Percentiles rank a stretch among this genome's conserved stretches.
Conservation (phyloP, 1,284 basidiomycete species). For the Moniliophthora roreri region DNA sequence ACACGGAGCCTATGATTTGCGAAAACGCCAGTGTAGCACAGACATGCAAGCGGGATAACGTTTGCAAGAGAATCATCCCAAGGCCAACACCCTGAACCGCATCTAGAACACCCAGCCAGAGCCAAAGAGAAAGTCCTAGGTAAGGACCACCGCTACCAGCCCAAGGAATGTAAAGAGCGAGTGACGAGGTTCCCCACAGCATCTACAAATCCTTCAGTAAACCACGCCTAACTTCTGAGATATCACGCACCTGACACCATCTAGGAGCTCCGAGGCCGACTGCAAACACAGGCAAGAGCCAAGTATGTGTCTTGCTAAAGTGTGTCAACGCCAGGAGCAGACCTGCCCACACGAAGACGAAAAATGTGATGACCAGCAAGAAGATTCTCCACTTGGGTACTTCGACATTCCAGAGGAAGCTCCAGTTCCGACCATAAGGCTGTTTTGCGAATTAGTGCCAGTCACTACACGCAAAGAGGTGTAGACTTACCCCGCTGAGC, state of each 20-base stretch:
- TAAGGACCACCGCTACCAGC: constrained; percentile 83
- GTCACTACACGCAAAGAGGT: background rate
- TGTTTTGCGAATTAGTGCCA: constrained; percentile 28
- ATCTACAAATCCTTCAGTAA: constrained; percentile 43
- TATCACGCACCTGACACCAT: constrained; percentile 78
- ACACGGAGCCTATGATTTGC: constrained; percentile 79
- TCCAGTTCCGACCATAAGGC: constrained; percentile 92
- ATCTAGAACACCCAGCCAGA: constrained; percentile 92
- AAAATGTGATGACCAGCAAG: constrained; percentile 80
- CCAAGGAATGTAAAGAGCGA: constrained; percentile 90
- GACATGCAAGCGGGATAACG: constrained; percentile 87
- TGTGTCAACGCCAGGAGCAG: constrained; percentile 77
- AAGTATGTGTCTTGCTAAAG: constrained; percentile 90
- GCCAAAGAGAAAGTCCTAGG: constrained; percentile 84
- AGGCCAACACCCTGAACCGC: constrained; percentile 91
- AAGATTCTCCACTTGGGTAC: constrained; percentile 84
- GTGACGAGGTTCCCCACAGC: constrained; percentile 86
- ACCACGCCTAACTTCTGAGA: background rate
- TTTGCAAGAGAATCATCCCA: constrained; percentile 92
- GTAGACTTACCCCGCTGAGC: constrained; percentile 76
- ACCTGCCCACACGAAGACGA: constrained; percentile 81
- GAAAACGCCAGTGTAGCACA: constrained; percentile 89
- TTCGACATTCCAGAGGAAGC: constrained; percentile 85
- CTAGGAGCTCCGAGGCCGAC: constrained; percentile 89
- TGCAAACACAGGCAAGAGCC: constrained; percentile 90